A percentile compares a stretch with the other conserved stretches of the same genome.
phyloP scores from a whole-genome alignment of 345 rosid species.

The Linum lewisii region DNA sequence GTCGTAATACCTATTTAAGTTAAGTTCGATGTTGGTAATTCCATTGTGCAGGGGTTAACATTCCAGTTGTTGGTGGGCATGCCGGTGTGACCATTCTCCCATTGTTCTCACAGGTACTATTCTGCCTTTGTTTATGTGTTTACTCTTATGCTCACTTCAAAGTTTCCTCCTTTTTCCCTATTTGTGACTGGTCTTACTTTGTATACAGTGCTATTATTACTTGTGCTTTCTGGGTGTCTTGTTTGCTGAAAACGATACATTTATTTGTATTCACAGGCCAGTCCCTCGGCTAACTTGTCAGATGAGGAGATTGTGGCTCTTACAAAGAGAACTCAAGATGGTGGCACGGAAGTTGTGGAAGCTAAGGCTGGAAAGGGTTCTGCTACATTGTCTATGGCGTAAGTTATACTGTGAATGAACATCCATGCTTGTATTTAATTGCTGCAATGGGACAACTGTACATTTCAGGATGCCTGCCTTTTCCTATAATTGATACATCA shows the following conservation, averaged over 20 bases:
- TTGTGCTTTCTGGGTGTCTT: neutral
- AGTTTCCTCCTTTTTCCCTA: neutral
- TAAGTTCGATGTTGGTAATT: neutral
- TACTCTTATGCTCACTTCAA: neutral
- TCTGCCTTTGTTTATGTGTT: neutral
- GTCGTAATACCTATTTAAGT: neutral
- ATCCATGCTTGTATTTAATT: neutral
- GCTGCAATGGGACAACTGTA: too few relatives aligned
- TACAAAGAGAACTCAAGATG: constrained; percentile 81
- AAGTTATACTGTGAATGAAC: constrained; percentile 23
- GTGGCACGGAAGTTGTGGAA: constrained; percentile 84
- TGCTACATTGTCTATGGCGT: constrained; percentile 90
- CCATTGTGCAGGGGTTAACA: constrained; percentile 47
- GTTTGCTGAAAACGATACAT: neutral
- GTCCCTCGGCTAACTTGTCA: constrained; percentile 60
- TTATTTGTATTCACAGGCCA: constrained; percentile 38
- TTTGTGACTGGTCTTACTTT: neutral
- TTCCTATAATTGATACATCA: too few relatives aligned
- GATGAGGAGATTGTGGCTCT: constrained; percentile 54
- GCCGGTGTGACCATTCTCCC: constrained; percentile 82
- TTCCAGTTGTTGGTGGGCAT: constrained; percentile 83
- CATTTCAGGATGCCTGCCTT: too few relatives aligned
- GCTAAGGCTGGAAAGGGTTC: constrained; percentile 96
- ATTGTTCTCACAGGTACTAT: constrained; percentile 58
- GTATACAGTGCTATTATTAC: neutral